Percentiles rank a stretch among this genome's conserved stretches.
These are phyloP conservation scores for Parmelia sp. DNA, from an alignment of 495 filamentous ascomycete genomes.

Conservation along the genomic window DNA sequence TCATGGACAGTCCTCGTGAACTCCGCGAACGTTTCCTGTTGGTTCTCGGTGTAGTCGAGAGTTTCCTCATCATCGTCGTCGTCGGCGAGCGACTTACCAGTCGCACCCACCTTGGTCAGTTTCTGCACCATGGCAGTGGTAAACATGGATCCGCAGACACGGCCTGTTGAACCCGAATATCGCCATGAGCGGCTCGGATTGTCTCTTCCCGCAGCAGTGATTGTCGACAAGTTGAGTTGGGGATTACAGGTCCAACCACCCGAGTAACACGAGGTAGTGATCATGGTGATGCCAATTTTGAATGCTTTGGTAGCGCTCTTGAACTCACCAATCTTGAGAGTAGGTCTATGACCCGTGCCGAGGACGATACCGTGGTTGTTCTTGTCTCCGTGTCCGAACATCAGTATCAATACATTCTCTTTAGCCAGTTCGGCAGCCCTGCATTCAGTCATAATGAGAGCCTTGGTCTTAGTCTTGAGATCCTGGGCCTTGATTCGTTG, in stretches of 20 bases:
- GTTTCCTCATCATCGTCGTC: constrained; percentile 13
- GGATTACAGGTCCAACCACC: constrained; percentile 29
- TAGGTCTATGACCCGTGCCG: constrained; percentile 15
- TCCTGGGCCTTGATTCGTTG: constrained; percentile 11
- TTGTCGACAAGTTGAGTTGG: constrained; percentile 22
- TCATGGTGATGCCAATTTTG: constrained; percentile 24
- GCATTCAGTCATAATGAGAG: constrained; percentile 23
- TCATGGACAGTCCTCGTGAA: constrained; percentile 24
- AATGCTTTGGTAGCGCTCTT: constrained; percentile 14
- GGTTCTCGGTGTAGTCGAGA: neutral
- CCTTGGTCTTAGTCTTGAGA: constrained; percentile 24
- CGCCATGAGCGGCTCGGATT: constrained; percentile 25
- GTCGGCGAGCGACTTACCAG: constrained; percentile 9
- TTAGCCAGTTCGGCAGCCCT: constrained; percentile 22
- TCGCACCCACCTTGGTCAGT: constrained; percentile 13
- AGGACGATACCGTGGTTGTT: constrained; percentile 24
- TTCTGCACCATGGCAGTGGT: constrained; percentile 26
- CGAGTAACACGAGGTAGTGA: constrained; percentile 29
- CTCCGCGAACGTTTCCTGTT: constrained; percentile 22
- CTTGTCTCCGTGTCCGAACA: constrained; percentile 29
- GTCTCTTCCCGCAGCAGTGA: constrained; percentile 25
- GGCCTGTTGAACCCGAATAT: constrained; percentile 21
- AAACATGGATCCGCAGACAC: constrained; percentile 26
- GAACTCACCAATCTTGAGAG: constrained; percentile 15
- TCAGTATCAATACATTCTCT: constrained; percentile 24